Percentiles rank a stretch among this genome's conserved stretches.
phyloP scores from a whole-genome alignment of 2,329 filamentous ascomycete genomes.

The Samsoniella hepiali region DNA sequence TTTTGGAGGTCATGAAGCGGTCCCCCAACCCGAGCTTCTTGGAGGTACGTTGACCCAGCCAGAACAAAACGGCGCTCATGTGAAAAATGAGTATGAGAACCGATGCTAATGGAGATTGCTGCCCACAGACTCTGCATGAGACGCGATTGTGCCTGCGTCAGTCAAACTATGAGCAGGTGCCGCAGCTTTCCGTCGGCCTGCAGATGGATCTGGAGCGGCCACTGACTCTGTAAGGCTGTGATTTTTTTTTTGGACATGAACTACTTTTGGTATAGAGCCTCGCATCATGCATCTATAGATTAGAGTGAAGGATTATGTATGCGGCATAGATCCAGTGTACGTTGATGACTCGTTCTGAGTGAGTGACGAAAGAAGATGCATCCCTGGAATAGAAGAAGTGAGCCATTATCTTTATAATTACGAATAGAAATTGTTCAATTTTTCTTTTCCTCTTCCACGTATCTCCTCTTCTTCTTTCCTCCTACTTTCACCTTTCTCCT shows the following conservation, averaged over 20 bases:
- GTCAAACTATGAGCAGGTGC: slow-evolving; percentile 19
- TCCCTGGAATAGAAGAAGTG: too few species aligned
- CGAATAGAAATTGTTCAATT: too few species aligned
- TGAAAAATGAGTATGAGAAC: too few species aligned
- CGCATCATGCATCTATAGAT: neutral
- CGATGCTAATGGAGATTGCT: neutral
- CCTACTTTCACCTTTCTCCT: too few species aligned
- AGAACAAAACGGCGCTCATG: too few species aligned
- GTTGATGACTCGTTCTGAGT: too few species aligned
- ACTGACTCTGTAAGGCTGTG: neutral
- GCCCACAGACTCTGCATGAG: slow-evolving; percentile 7
- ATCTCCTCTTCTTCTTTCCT: too few species aligned
- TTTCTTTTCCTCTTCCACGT: too few species aligned
- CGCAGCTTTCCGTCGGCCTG: slow-evolving; percentile 17
- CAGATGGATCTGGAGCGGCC: slow-evolving; percentile 16
- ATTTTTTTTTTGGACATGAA: neutral
- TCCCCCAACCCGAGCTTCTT: slow-evolving; percentile 9
- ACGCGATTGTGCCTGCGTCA: slow-evolving; percentile 14
- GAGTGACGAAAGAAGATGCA: too few species aligned
- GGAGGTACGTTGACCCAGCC: neutral
- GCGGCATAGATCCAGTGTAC: too few species aligned
- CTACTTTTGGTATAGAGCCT: neutral
- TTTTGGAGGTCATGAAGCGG: slow-evolving; percentile 15
- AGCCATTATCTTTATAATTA: too few species aligned
- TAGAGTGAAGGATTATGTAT: too few species aligned